These are phyloP conservation scores for Clonostachys chloroleuca DNA, from an alignment of 2,329 filamentous ascomycete species.

Conservation along the genomic window DNA sequence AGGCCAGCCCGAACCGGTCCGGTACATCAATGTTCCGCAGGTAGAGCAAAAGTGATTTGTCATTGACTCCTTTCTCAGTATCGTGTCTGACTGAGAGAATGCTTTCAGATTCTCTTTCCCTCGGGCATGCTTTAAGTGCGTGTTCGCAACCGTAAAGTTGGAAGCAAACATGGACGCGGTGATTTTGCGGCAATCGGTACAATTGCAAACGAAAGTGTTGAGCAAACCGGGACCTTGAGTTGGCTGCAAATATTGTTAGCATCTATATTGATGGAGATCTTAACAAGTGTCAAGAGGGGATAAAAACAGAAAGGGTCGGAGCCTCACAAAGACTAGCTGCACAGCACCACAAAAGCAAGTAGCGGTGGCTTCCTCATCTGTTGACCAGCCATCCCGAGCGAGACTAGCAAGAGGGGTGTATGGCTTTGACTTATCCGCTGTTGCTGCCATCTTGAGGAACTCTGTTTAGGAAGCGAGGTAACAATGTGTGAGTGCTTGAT, in stretches of 20 bases:
- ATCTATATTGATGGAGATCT: background rate
- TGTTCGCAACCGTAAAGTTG: conserved; percentile 47
- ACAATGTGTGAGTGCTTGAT: too few species aligned
- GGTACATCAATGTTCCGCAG: conserved; percentile 59
- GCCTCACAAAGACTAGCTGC: conserved; percentile 45
- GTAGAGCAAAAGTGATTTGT: conserved; percentile 56
- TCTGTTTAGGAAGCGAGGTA: too few species aligned
- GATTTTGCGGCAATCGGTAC: conserved; percentile 57
- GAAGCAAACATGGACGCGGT: conserved; percentile 59
- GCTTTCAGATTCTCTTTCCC: conserved; percentile 43
- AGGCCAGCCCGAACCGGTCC: conserved; percentile 36
- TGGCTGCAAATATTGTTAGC: conserved; percentile 22
- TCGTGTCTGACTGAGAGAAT: conserved; percentile 40
- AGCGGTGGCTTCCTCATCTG: conserved; percentile 42
- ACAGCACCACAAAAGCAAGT: conserved; percentile 56
- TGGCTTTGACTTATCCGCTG: too few species aligned
- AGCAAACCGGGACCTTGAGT: conserved; percentile 37
- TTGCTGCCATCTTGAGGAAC: too few species aligned
- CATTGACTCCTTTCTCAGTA: conserved; percentile 44
- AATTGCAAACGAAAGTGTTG: conserved; percentile 54
- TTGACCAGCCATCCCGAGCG: conserved; percentile 37
- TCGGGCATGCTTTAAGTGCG: conserved; percentile 39
- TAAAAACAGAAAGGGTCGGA: background rate
- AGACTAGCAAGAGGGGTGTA: conserved; percentile 33
- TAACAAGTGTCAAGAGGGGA: background rate